These are phyloP conservation scores for Colletotrichum karsti DNA, from an alignment of 2,329 filamentous ascomycete species.

Conservation along the genomic window DNA sequence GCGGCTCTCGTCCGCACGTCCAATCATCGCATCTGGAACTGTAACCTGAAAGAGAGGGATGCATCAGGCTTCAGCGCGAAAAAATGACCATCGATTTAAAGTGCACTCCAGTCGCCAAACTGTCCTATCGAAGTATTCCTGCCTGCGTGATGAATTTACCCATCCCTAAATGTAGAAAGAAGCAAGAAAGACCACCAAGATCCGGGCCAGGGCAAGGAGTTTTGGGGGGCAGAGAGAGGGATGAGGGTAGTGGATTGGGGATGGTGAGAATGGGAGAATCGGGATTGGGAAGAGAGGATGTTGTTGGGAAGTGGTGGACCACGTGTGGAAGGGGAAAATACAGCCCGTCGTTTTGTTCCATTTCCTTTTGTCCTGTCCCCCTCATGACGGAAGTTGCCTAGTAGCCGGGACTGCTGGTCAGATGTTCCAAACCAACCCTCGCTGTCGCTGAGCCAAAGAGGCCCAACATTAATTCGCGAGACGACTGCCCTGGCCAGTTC, in stretches of 20 bases:
- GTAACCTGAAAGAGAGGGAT: background rate
- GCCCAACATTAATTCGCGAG: slow-evolving; percentile 22
- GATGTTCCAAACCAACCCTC: slow-evolving; percentile 24
- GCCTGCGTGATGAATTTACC: slow-evolving; percentile 45
- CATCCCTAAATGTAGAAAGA: slow-evolving; percentile 39
- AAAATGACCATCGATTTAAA: slow-evolving; percentile 45
- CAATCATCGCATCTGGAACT: background rate
- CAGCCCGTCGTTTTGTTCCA: slow-evolving; percentile 20
- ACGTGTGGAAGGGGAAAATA: slow-evolving; percentile 18
- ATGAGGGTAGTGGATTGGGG: slow-evolving; percentile 21
- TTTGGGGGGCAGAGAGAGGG: slow-evolving; percentile 17
- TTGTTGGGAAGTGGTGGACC: slow-evolving; percentile 20
- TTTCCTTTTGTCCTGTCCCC: background rate
- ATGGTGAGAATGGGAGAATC: background rate
- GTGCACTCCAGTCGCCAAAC: slow-evolving; percentile 61
- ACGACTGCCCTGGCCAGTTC: slow-evolving; percentile 15
- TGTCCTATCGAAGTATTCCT: slow-evolving; percentile 55
- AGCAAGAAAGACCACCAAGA: slow-evolving; percentile 30
- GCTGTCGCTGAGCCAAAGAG: slow-evolving; percentile 18
- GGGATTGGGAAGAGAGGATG: background rate
- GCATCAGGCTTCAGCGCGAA: slow-evolving; percentile 3
- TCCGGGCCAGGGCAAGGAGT: slow-evolving; percentile 30
- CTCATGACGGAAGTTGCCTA: slow-evolving; percentile 3
- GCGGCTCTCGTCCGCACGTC: background rate
- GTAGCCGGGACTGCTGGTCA: slow-evolving; percentile 15